Base-by-base conservation (phyloP, 2,329 filamentous ascomycete species). In the Diaporthe vaccinii region DNA sequence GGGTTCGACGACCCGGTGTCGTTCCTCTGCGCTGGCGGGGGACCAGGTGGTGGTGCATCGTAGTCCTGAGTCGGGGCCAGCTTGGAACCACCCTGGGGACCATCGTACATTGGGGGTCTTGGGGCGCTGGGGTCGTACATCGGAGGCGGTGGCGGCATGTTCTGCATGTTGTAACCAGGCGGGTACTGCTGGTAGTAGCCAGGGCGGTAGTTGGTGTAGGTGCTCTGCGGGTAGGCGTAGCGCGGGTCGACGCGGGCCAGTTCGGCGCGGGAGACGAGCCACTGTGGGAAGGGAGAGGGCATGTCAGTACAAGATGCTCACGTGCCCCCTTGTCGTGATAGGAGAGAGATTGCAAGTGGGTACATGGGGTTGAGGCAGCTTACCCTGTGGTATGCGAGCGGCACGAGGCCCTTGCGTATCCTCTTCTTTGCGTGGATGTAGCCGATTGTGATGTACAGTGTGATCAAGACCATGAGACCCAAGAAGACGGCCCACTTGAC, bases 401-500 rank as follows among this genome's bases (percentile, higher is more conserved):
- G 92, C 25, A 87, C 86, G 51, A 91, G 85, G 1, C 93, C 93
- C 82, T 91, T 92, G 76, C 86, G 87, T 78, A 96, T 86, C 62
- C 94, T 88, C 61, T 85, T 84, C 82, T 90, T 90, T 61, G 94
- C 94, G 83, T 96, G 94, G 62, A 90, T 84, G 82, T 93, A 93
- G 76, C 93, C 93, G 75, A 90, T 87, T 72, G 94, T 78, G 79
- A 95, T 86, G 87, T 92, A 95, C 57, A 87, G 79, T 71, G 91
- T 82, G 80, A 94, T 84, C 76, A 91, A 74, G 73, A 88, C 75
- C 79, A 94, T 86, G 78, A 96, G 82, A 77, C 86, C 84, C 76
- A 90, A 89, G 80, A 96, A 91, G 76, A 96, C 84, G 62, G 89
- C 87, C 90, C 93, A 96, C 83, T 94, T 94, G 79, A 95, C 86